These are phyloP conservation scores for Amylocarpus encephaloides DNA, from an alignment of 2,329 filamentous ascomycete species.

Conservation along the genomic window DNA sequence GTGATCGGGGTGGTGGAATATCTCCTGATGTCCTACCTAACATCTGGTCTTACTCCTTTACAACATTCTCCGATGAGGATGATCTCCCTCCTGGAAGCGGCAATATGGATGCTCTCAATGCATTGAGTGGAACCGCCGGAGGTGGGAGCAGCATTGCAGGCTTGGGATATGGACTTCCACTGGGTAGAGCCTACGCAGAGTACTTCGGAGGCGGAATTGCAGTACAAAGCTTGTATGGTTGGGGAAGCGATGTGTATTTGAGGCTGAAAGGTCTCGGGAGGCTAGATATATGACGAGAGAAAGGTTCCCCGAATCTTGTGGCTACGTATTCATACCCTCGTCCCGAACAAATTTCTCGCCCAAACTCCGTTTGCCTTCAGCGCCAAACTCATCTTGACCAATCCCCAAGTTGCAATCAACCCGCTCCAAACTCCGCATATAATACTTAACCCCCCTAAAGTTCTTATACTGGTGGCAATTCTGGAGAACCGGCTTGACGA, in stretches of 20 bases:
- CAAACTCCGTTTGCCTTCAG: conserved; percentile 11
- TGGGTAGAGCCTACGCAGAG: conserved; percentile 91
- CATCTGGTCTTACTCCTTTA: conserved; percentile 97
- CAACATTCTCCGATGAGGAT: conserved; percentile 71
- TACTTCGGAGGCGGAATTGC: conserved; percentile 95
- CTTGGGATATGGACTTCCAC: conserved; percentile 82
- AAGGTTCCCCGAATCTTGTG: conserved; percentile 9
- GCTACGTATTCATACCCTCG: not conserved
- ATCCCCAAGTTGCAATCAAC: conserved; percentile 24
- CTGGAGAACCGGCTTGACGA: conserved; percentile 13
- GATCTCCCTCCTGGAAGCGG: conserved; percentile 36
- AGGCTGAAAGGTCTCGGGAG: conserved; percentile 38
- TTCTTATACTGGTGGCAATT: conserved; percentile 18
- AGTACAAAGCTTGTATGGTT: conserved; percentile 93
- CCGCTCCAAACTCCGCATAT: conserved; percentile 27
- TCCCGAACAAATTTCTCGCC: conserved; percentile 2
- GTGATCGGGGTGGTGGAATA: conserved; percentile 93
- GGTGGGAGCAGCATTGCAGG: conserved; percentile 84
- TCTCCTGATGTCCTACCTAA: conserved; percentile 73
- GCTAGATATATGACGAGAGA: conserved; percentile 5
- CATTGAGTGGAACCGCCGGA: conserved; percentile 64
- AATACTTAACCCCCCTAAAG: conserved; percentile 22
- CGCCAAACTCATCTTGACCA: conserved; percentile 19
- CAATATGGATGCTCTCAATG: conserved; percentile 63
- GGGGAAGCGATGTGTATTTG: conserved; percentile 67